These are phyloP conservation scores for Pseudozyma hubeiensis DNA, from an alignment of 1,284 basidiomycete genomes.

Conservation along the genomic window DNA sequence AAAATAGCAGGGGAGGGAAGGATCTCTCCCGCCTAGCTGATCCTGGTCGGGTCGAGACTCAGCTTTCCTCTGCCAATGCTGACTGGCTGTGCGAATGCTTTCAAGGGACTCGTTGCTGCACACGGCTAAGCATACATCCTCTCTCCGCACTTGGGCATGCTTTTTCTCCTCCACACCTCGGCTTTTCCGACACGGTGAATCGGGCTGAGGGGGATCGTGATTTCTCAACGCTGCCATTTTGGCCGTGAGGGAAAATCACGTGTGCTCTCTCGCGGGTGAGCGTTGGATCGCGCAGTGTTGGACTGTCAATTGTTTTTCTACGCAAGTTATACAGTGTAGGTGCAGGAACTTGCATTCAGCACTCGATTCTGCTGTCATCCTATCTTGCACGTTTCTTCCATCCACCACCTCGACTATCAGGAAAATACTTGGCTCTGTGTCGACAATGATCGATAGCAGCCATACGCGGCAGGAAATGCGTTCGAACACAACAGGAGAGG, in stretches of 20 bases:
- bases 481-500: conserved; percentile 2
- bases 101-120: not conserved
- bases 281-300: conserved; percentile 29
- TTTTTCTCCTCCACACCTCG: conserved; percentile 5
- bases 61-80: not conserved
- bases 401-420: not conserved
- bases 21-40: not conserved
- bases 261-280: conserved; percentile 16
- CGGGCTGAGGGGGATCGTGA: conserved; percentile 9
- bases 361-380: not conserved
- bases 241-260: conserved; percentile 17
- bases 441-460: conserved; percentile 5
- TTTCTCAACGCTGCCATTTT: not conserved
- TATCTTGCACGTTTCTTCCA: not conserved
- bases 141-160: not conserved
- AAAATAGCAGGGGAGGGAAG: not conserved
- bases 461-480: not conserved
- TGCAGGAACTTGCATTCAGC: not conserved
- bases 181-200: not conserved
- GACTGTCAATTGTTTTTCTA: conserved; percentile 43
- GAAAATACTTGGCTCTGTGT: not conserved
- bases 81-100: not conserved
- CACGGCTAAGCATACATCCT: not conserved
- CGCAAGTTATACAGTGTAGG: not conserved
- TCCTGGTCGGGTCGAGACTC: no score